phyloP scores from a whole-genome alignment of 768 basidiomycete species.

The Gymnopilus junonius region DNA sequence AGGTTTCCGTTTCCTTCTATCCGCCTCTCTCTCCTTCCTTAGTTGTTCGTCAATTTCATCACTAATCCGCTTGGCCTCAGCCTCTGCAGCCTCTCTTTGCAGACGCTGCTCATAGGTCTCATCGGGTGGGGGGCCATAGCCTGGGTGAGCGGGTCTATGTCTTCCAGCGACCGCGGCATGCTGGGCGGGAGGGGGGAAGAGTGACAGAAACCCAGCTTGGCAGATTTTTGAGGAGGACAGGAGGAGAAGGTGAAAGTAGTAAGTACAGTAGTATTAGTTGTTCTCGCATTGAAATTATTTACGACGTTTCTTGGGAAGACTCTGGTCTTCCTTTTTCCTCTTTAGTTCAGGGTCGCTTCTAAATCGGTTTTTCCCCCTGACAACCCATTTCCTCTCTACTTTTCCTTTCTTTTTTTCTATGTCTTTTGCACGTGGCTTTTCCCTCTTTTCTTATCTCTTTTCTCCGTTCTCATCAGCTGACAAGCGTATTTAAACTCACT shows the following conservation, averaged over 20 bases:
- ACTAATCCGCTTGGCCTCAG: conserved; percentile 63
- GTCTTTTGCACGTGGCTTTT: neutral
- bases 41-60: conserved; percentile 81
- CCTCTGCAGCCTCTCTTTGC: conserved; percentile 61
- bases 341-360: conserved; percentile 13
- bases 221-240: neutral
- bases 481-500: neutral
- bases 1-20: conserved; percentile 67
- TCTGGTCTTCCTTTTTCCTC: conserved; percentile 14
- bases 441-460: neutral
- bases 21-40: conserved; percentile 57
- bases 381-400: conserved; percentile 5
- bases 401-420: neutral
- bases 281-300: conserved; percentile 13
- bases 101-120: conserved; percentile 64
- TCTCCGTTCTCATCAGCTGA: conserved; percentile 6
- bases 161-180: conserved; percentile 40
- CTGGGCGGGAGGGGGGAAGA: neutral
- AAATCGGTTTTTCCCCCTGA: conserved; percentile 12
- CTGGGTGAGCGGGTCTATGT: conserved; percentile 61
- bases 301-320: conserved; percentile 15
- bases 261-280: conserved; percentile 1
- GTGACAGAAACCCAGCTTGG: conserved; percentile 4
- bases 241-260: neutral
- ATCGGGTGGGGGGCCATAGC: conserved; percentile 66